These are phyloP conservation scores for Penicillium bialowiezense DNA, from an alignment of 495 filamentous ascomycete genomes.

Conservation along the genomic window DNA sequence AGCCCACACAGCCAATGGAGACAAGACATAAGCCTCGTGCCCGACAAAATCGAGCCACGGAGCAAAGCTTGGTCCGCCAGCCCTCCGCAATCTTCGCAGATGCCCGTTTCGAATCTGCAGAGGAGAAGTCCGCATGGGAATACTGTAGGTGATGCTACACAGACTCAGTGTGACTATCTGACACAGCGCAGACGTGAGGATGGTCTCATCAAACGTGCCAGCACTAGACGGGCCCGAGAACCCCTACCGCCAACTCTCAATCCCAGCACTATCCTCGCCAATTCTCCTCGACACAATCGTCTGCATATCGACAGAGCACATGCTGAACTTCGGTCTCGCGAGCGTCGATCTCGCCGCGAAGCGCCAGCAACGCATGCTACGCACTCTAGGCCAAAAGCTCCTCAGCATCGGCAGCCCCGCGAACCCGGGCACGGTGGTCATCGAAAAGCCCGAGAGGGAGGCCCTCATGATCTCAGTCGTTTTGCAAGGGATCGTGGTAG, in stretches of 20 bases:
- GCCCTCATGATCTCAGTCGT: constrained; percentile 24
- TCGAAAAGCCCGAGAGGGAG: constrained; percentile 13
- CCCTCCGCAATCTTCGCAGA: constrained; percentile 2
- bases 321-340: constrained; percentile 28
- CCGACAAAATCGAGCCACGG: neutral
- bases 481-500: constrained; percentile 25
- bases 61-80: neutral
- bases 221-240: constrained; percentile 28
- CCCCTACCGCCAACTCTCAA: constrained; percentile 28
- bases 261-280: constrained; percentile 22
- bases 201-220: constrained; percentile 27
- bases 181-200: constrained; percentile 18
- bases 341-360: constrained; percentile 23
- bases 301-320: constrained; percentile 30
- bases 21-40: constrained; percentile 20
- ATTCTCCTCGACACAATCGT: constrained; percentile 25
- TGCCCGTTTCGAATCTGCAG: constrained; percentile 13
- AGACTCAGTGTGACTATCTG: neutral
- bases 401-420: constrained; percentile 7
- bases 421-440: neutral
- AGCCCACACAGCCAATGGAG: constrained; percentile 9
- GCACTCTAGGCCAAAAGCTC: constrained; percentile 23
- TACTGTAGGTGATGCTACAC: constrained; percentile 17
- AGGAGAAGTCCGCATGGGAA: constrained; percentile 26
- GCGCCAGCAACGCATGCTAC: constrained; percentile 24